Conservation (phyloP, 2,329 filamentous ascomycete species). For the Colletotrichum sublineola region DNA sequence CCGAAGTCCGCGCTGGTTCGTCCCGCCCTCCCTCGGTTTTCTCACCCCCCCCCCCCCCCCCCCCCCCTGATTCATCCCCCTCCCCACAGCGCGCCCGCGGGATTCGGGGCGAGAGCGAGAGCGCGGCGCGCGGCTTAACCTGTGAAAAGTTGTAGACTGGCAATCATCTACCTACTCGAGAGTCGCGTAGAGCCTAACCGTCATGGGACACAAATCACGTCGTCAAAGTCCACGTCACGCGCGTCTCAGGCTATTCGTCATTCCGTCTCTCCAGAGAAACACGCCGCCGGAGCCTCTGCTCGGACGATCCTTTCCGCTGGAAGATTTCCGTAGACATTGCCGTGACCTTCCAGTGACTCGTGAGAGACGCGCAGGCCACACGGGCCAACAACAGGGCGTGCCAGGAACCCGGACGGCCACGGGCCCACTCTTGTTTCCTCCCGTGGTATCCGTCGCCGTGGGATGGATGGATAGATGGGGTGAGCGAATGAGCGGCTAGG, state of each 20-base stretch:
- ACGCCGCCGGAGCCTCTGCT: background rate
- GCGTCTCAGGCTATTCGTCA: background rate
- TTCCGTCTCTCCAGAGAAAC: constrained; percentile 1
- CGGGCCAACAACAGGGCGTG: background rate
- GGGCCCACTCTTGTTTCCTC: constrained; percentile 35
- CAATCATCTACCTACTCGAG: background rate
- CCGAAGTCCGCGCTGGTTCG: constrained; percentile 22
- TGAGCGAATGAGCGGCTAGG: background rate
- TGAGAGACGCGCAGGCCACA: constrained; percentile 3
- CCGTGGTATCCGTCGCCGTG: background rate
- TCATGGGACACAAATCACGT: constrained; percentile 11
- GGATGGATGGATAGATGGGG: background rate
- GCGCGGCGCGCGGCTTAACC: background rate
- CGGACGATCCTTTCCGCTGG: constrained; percentile 13
- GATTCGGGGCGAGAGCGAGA: background rate
- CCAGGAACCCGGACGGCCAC: constrained; percentile 22
- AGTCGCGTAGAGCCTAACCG: background rate
- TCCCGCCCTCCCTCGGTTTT: background rate
- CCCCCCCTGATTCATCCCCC: background rate
- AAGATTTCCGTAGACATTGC: background rate
- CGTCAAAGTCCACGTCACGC: constrained; percentile 15
- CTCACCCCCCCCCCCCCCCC: background rate
- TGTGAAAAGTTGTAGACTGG: background rate
- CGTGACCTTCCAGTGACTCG: background rate
- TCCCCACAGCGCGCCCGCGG: background rate